Evolutionary conservation across 192 early-diverging fungal genomes (phyloP).

Genomic region (Coemansia sp.): DNA sequence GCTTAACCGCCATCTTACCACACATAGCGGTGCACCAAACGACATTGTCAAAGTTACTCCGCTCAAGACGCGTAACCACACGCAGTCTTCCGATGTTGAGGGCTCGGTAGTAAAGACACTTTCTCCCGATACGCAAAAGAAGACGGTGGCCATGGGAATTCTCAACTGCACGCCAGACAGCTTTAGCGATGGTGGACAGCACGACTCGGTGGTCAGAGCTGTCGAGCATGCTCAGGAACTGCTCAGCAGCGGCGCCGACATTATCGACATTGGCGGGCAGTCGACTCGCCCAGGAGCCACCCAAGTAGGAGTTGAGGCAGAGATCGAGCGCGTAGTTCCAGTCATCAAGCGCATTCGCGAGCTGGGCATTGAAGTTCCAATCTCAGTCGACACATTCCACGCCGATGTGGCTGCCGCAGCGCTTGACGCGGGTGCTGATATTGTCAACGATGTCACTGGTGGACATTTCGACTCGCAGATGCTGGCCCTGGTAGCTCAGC

Average conservation of each 20-base stretch:
- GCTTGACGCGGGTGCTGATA: slow-evolving; percentile 85
- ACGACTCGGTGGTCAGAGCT: slow-evolving; percentile 63
- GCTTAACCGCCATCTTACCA: slow-evolving; percentile 60
- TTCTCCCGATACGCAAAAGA: slow-evolving; percentile 35
- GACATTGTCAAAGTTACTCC: slow-evolving; percentile 56
- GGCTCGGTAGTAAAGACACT: slow-evolving; percentile 60
- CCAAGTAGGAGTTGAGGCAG: slow-evolving; percentile 71
- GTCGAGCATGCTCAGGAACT: slow-evolving; percentile 66
- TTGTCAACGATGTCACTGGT: slow-evolving; percentile 96
- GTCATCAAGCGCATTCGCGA: slow-evolving; percentile 77
- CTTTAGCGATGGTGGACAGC: slow-evolving; percentile 91
- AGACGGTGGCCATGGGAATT: slow-evolving; percentile 93
- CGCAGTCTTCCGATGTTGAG: slow-evolving; percentile 24
- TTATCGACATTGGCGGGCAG: slow-evolving; percentile 95
- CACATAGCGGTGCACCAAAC: slow-evolving; percentile 53
- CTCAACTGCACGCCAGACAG: slow-evolving; percentile 96
- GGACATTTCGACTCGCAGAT: slow-evolving; percentile 78
- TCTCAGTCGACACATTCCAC: slow-evolving; percentile 93
- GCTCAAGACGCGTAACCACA: slow-evolving; percentile 19
- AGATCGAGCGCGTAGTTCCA: slow-evolving; percentile 82
- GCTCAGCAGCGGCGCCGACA: slow-evolving; percentile 76
- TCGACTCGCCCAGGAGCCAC: slow-evolving; percentile 87
- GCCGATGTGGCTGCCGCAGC: slow-evolving; percentile 82
- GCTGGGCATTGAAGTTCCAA: slow-evolving; percentile 60
- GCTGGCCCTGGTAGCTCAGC: slow-evolving; percentile 74